Percentiles rank a stretch among this genome's conserved stretches.
Evolutionary conservation across 495 filamentous ascomycete genomes (phyloP).

Genomic region (Neurospora sublineolata): DNA sequence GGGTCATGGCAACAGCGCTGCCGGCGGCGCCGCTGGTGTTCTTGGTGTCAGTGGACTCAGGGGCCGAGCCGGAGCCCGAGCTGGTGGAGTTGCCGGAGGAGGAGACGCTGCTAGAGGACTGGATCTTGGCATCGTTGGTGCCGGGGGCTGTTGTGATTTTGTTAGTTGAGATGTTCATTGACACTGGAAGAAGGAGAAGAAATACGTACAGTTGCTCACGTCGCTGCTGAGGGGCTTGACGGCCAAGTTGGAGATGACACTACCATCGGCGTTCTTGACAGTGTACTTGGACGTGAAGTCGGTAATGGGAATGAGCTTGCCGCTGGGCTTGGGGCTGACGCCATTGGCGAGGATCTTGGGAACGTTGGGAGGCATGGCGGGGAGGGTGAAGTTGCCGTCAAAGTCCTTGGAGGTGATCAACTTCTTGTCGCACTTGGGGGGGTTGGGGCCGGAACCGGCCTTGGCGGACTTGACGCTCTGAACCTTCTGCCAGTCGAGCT

Average conservation of each 20-base stretch:
- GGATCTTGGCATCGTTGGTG: slow-evolving; percentile 1
- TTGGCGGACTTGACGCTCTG: slow-evolving; percentile 42
- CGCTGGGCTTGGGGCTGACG: slow-evolving; percentile 28
- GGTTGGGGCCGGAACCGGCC: slow-evolving; percentile 33
- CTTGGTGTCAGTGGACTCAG: neutral
- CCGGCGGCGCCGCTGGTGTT: slow-evolving; percentile 9
- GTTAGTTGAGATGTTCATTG: slow-evolving; percentile 1
- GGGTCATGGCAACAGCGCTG: slow-evolving; percentile 1
- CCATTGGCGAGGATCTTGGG: slow-evolving; percentile 44
- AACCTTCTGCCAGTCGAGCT: slow-evolving; percentile 57
- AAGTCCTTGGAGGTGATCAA: slow-evolving; percentile 56
- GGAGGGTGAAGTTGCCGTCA: slow-evolving; percentile 66
- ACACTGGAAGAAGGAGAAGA: neutral
- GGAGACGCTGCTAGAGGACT: neutral
- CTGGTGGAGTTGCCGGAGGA: neutral
- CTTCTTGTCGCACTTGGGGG: slow-evolving; percentile 47
- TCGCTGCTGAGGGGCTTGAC: slow-evolving; percentile 34
- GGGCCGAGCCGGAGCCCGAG: neutral
- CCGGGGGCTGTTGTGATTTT: slow-evolving; percentile 13
- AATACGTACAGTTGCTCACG: slow-evolving; percentile 23
- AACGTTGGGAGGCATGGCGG: slow-evolving; percentile 34
- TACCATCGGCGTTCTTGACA: slow-evolving; percentile 31
- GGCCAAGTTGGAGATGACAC: slow-evolving; percentile 21
- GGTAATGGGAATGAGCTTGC: slow-evolving; percentile 30
- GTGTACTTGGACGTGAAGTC: slow-evolving; percentile 29